Base-by-base conservation (phyloP, 2,329 filamentous ascomycete species). In the Colletotrichum noveboracense region DNA sequence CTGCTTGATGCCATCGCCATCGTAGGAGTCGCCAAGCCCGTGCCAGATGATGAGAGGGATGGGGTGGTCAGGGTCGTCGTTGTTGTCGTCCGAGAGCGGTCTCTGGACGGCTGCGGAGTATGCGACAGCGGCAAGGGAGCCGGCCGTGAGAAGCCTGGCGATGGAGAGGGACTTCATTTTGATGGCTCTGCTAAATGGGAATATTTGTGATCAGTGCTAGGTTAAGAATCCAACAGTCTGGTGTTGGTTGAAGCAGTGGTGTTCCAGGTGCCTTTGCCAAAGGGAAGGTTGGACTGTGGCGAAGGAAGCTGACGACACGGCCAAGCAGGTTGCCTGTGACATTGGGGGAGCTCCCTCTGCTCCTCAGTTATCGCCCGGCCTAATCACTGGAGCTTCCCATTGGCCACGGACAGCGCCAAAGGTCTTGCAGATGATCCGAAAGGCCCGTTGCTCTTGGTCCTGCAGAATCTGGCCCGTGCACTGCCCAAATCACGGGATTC, bases 31-130 rank as follows among this genome's bases (percentile, higher is more conserved):
- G 80, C 92, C 92, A 13, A 93, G 88, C 30, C 91, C 97, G 85
- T 99, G 97, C 97, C 97, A 99, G 86, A 99, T 94, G 75, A 99
- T 90, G 43, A 99, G 89, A 1, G 97, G 97, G 34, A 98, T 90
- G 5, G 95, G 95, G n/a, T 90, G 92, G 79, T 52, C 43, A 52
- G 43, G 43, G 43, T 62, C 58, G 30, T 92, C 90, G 81, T 89
- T 84, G 65, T 86, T 80, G 55, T 88, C 84, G 77, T 84, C 56
- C 38, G 67, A 70, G 60, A 72, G 62, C 43, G 69, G 55, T 4
- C 78, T 14, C 74, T 66, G 67, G 65, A 60, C 12, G 61, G 71
- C 75, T 32, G 72, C 74, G 72, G 74, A 68, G 71, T 70, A 79
- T 58, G 78, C 76, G 61, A 77, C 78, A 55, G 78, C 48, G 75